These are phyloP conservation scores for Chytriomyces confervae DNA, from an alignment of 192 early-diverging fungal species.

Conservation along the genomic window DNA sequence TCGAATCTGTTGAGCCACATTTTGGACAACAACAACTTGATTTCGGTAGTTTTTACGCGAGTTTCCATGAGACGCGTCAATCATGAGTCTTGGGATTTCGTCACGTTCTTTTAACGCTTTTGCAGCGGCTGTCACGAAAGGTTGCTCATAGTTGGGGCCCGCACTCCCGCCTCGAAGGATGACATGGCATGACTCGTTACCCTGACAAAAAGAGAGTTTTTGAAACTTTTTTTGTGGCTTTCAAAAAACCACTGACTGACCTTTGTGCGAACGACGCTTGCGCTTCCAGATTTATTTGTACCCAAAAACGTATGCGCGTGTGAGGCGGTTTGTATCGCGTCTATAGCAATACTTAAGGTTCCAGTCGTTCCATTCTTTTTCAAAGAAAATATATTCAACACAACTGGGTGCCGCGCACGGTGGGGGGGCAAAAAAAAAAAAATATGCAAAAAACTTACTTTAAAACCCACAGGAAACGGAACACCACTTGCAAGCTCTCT, in stretches of 20 bases:
- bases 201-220: too few species aligned
- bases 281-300: too few species aligned
- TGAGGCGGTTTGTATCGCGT: conserved; percentile 85
- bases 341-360: conserved; percentile 82
- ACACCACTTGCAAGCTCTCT: conserved; percentile 48
- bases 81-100: conserved; percentile 74
- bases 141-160: conserved; percentile 88
- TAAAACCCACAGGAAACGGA: background rate
- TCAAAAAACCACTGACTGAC: conserved; percentile 65
- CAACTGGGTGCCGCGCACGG: too few species aligned
- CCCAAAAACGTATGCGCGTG: too few species aligned
- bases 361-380: conserved; percentile 87
- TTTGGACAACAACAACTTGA: conserved; percentile 81
- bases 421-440: too few species aligned
- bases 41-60: conserved; percentile 79
- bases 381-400: too few species aligned
- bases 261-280: too few species aligned
- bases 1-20: conserved; percentile 45
- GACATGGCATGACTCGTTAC: conserved; percentile 90
- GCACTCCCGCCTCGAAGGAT: conserved; percentile 86
- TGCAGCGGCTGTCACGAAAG: conserved; percentile 63
- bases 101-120: conserved; percentile 64
- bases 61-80: conserved; percentile 97
- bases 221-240: too few species aligned
- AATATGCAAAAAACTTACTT: too few species aligned